A percentile compares a stretch with the other conserved stretches of the same genome.
These are phyloP conservation scores for Fusarium kyushuense DNA, from an alignment of 2,329 filamentous ascomycete species.

Conservation along the genomic window DNA sequence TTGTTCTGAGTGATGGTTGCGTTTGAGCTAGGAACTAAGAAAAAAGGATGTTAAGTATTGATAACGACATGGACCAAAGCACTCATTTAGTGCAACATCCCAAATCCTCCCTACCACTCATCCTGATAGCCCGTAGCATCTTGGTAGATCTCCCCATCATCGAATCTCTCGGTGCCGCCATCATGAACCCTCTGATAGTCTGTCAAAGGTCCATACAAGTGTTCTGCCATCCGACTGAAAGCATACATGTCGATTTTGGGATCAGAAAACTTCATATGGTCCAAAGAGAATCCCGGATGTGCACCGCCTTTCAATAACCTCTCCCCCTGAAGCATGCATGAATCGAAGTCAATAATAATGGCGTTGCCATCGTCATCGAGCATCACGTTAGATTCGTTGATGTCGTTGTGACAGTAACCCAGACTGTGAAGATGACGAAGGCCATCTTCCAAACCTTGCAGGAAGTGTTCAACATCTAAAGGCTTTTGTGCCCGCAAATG, in stretches of 20 bases:
- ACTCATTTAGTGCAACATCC: neutral
- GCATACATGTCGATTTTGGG: neutral
- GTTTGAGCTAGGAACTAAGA: neutral
- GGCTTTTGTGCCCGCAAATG: no score
- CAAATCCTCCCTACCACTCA: no score
- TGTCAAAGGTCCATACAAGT: no score
- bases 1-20: neutral
- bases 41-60: neutral
- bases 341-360: constrained; percentile 2
- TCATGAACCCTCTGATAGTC: no score
- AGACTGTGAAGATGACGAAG: no score
- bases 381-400: neutral
- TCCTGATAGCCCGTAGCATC: neutral
- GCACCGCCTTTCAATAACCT: neutral
- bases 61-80: neutral
- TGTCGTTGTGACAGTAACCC: no score
- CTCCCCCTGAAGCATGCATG: neutral
- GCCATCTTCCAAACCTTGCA: no score
- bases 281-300: neutral
- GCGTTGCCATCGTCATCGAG: neutral
- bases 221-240: no score
- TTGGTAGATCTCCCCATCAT: neutral
- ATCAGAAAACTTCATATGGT: neutral
- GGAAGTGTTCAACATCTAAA: no score
- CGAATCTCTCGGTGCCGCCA: neutral